Evolutionary conservation across 306 rosid genomes (phyloP).

Genomic region (Lathyrus aphaca): DNA sequence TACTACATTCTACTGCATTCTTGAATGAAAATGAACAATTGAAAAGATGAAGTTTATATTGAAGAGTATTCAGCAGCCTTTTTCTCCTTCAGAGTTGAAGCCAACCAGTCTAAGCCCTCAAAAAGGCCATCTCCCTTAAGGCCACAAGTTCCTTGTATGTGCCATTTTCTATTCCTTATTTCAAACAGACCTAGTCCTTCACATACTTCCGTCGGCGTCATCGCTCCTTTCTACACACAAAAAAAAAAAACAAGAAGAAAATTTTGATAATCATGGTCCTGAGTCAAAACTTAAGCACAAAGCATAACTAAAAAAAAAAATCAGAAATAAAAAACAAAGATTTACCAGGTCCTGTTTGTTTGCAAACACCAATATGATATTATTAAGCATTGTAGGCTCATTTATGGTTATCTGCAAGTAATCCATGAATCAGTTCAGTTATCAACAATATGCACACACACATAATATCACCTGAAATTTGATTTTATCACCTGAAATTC

Average conservation of each 20-base stretch:
- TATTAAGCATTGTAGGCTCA: conserved; percentile 92
- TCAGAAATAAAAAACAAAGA: conserved; percentile 36
- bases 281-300: conserved; percentile 5
- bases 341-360: conserved; percentile 97
- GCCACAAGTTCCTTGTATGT: conserved; percentile 90
- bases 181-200: conserved; percentile 92
- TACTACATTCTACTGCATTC: too few species aligned
- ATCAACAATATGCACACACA: not conserved
- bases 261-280: conserved; percentile 2
- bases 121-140: conserved; percentile 93
- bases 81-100: conserved; percentile 86
- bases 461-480: conserved; percentile 3
- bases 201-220: conserved; percentile 89
- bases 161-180: conserved; percentile 93
- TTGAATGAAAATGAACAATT: conserved; percentile 7
- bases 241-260: conserved; percentile 14
- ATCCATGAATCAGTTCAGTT: conserved; percentile 32
- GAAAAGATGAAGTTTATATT: conserved; percentile 74
- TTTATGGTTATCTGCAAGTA: conserved; percentile 80
- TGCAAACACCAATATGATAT: conserved; percentile 93
- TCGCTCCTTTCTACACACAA: conserved; percentile 90
- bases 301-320: conserved; percentile 12
- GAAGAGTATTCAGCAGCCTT: conserved; percentile 81
- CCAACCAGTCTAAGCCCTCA: conserved; percentile 95
- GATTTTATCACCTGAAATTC: conserved; percentile 81